phyloP scores from a whole-genome alignment of 257 asterid species.

The Solanum clarkiae region DNA sequence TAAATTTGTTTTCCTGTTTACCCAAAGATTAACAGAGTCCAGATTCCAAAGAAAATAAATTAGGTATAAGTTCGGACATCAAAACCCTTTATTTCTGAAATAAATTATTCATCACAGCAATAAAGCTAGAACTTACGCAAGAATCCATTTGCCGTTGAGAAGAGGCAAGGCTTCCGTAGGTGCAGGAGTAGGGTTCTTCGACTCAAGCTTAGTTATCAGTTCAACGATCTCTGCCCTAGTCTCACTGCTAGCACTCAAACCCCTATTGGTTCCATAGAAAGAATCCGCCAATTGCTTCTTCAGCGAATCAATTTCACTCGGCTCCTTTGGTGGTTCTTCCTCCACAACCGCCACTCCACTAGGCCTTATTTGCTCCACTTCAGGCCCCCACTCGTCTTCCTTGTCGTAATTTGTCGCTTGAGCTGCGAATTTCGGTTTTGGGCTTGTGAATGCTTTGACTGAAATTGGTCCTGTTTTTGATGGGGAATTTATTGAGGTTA shows the following conservation, averaged over 20 bases:
- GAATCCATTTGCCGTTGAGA: constrained; percentile 93
- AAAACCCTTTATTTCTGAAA: too few relatives aligned
- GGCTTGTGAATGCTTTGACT: background rate
- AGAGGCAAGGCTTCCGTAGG: constrained; percentile 74
- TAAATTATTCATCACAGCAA: too few relatives aligned
- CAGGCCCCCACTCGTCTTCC: background rate
- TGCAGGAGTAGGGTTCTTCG: constrained; percentile 76
- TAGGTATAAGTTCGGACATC: too few relatives aligned
- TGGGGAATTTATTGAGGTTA: constrained; percentile 19
- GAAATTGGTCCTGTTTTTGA: constrained; percentile 2
- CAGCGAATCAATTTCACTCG: constrained; percentile 33
- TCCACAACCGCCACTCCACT: constrained; percentile 39
- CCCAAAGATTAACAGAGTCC: background rate
- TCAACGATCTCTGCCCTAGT: constrained; percentile 83
- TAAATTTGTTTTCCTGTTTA: background rate
- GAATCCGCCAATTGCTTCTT: constrained; percentile 62
- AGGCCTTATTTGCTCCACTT: constrained; percentile 8
- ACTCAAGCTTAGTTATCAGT: constrained; percentile 72
- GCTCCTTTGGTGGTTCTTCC: constrained; percentile 23
- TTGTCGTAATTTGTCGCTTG: constrained; percentile 11
- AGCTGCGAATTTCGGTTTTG: constrained; percentile 4
- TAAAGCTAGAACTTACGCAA: constrained; percentile 34
- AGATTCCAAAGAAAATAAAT: background rate
- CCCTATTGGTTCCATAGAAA: constrained; percentile 71
- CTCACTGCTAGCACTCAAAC: constrained; percentile 67